Evolutionary conservation across 768 basidiomycete species (phyloP), one percentile per base, ranked within the genome.

Genomic region (Auricularia auricula-judae): DNA sequence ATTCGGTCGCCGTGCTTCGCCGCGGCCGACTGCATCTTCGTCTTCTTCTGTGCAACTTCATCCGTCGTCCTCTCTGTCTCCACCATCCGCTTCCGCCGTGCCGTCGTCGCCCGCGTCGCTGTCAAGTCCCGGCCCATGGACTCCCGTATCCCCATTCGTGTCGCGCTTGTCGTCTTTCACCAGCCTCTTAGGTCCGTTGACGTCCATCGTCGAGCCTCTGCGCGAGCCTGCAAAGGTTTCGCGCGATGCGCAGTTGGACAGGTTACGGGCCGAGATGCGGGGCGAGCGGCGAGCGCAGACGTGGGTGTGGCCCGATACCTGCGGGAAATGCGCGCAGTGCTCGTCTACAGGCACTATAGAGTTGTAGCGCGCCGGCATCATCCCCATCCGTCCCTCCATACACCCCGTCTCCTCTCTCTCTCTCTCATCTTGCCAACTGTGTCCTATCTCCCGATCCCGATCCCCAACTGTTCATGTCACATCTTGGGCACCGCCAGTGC

Each of bases 181-280:
- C 36, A 62, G 66, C 39, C 35, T 61, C 64, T 66, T 63, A 61
- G 63, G 65, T 29, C 56, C 23, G 59, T 56, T 47, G 42, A 65
- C 59, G 66, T 51, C 68, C 54, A 60, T 51, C 51, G 68, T 58
- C 65, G 59, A 66, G 63, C 69, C 75, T 66, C 74, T 75, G 64
- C 65, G 66, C 29, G 36, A 56, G 58, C 43, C 47, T n/a, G 67
- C 65, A 11, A 88, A 78, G 70, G 85, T 88, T 59, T 79, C 85
- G 34, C 86, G 81, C 71, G 81, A 86, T 69, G 81, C 77, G 67
- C 90, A 92, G 72, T 72, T 91, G 68, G 81, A 82, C 71, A 84
- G 81, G 74, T 74, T 91, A 69, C 80, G 78, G 71, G 70, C 73
- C 36, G 82, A 85, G 67, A 74, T 91, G 71, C 77, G 81, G 68